Evolutionary conservation across 164 flowering plant genomes (phyloP).

Genomic region (Vitis rupestris): DNA sequence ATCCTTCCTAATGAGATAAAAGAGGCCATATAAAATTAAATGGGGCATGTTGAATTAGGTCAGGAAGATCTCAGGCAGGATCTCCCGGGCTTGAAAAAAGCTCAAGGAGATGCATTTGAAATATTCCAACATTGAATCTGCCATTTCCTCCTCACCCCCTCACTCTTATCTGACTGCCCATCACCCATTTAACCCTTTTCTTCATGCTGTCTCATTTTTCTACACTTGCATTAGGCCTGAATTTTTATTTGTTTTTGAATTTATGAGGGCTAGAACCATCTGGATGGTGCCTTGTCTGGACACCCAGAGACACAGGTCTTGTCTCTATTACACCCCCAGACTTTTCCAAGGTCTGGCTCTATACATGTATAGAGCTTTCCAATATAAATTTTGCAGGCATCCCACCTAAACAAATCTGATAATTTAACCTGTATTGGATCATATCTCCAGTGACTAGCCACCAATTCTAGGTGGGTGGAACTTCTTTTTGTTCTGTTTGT

Average conservation of each 20-base stretch:
- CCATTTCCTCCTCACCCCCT: constrained; percentile 25
- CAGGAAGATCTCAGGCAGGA: constrained; percentile 69
- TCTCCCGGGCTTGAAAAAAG: constrained; percentile 37
- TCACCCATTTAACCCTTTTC: constrained; percentile 24
- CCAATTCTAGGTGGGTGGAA: constrained; percentile 10
- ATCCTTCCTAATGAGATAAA: constrained; percentile 38
- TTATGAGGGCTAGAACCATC: constrained; percentile 11
- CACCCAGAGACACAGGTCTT: constrained; percentile 37
- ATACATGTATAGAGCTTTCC: background rate
- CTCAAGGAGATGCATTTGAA: constrained; percentile 36
- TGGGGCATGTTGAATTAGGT: constrained; percentile 47
- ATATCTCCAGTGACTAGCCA: background rate
- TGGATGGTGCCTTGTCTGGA: constrained; percentile 40
- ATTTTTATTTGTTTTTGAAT: constrained; percentile 1
- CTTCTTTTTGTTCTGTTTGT: constrained; percentile 9
- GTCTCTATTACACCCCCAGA: constrained; percentile 22
- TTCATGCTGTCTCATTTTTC: constrained; percentile 23
- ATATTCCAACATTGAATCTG: constrained; percentile 47
- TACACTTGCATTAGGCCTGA: constrained; percentile 6
- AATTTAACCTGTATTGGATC: constrained; percentile 11
- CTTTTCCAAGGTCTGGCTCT: constrained; percentile 22
- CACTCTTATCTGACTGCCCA: constrained; percentile 34
- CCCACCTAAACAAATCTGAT: constrained; percentile 22
- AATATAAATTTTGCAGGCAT: constrained; percentile 7
- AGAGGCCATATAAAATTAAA: constrained; percentile 22